phyloP scores from a whole-genome alignment of 139 green algal species.

The Chlamydomonas sp. region DNA sequence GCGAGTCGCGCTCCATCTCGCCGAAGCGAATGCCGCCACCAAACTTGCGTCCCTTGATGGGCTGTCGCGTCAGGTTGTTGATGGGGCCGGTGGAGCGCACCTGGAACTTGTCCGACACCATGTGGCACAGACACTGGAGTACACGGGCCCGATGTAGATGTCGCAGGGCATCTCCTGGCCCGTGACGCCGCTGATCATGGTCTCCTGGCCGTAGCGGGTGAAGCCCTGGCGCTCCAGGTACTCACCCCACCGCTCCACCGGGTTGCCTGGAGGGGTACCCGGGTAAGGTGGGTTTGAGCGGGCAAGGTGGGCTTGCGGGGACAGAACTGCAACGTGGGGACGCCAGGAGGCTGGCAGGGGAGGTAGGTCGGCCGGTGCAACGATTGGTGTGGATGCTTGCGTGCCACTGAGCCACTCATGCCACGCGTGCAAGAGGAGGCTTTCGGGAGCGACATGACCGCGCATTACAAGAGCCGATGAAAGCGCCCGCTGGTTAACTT shows the following conservation, averaged over 20 bases:
- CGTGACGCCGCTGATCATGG: slow-evolving; percentile 93
- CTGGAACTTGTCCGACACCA: slow-evolving; percentile 98
- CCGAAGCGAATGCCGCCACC: slow-evolving; percentile 95
- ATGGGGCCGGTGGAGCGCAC: slow-evolving; percentile 91
- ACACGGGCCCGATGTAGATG: slow-evolving; percentile 97
- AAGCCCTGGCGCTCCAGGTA: slow-evolving; percentile 75
- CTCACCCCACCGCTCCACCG: slow-evolving; percentile 45
- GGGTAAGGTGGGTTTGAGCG: too few species aligned
- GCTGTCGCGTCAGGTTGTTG: slow-evolving; percentile 93
- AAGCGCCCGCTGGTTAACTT: too few species aligned
- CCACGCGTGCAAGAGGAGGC: too few species aligned
- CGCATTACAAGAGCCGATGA: too few species aligned
- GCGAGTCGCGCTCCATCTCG: slow-evolving; percentile 97
- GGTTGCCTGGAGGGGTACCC: too few species aligned
- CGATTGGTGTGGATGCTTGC: too few species aligned
- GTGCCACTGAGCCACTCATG: too few species aligned
- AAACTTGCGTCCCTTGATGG: slow-evolving; percentile 96
- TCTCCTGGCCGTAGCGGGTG: slow-evolving; percentile 84
- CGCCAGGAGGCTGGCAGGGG: too few species aligned
- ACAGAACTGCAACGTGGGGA: too few species aligned
- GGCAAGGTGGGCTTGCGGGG: too few species aligned
- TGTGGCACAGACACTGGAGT: slow-evolving; percentile 97
- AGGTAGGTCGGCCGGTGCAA: too few species aligned
- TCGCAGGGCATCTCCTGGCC: slow-evolving; percentile 90
- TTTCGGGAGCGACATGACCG: too few species aligned